Conservation (phyloP, 805 yeast genomes). For the Yarrowia osloensis region DNA sequence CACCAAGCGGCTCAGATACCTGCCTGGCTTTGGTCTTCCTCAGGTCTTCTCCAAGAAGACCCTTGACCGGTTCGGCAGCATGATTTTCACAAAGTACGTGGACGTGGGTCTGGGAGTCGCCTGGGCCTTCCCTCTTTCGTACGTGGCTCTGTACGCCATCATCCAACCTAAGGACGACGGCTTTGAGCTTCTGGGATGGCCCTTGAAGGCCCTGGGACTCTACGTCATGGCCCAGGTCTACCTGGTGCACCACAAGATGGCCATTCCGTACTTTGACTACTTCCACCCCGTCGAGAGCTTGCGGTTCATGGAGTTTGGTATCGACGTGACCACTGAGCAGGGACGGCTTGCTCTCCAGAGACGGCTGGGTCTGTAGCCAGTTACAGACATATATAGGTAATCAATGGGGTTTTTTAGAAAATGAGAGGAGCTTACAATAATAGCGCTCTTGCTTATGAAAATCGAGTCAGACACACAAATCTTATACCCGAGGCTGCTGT, state of each 20-base stretch:
- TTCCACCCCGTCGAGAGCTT: constrained; percentile 12
- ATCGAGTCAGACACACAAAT: neutral
- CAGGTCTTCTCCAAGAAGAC: constrained; percentile 12
- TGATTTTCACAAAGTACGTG: constrained; percentile 11
- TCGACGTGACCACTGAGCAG: constrained; percentile 15
- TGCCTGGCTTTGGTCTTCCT: constrained; percentile 19
- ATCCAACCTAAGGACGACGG: constrained; percentile 22
- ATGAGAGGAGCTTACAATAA: neutral
- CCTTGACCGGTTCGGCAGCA: constrained; percentile 7
- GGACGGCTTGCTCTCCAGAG: constrained; percentile 11
- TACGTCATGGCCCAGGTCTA: neutral
- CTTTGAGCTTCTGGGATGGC: constrained; percentile 19
- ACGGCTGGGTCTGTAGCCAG: neutral
- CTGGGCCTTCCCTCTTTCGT: constrained; percentile 7
- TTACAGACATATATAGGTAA: neutral
- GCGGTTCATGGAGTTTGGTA: constrained; percentile 13
- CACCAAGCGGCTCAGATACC: neutral
- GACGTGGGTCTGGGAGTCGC: constrained; percentile 12
- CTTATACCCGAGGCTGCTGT: neutral
- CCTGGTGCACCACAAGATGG: neutral
- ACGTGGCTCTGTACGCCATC: constrained; percentile 7
- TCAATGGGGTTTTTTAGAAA: neutral
- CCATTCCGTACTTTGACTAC: constrained; percentile 10
- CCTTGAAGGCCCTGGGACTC: neutral
- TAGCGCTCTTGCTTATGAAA: too few relatives aligned